Percentiles rank a stretch among this genome's conserved stretches.
phyloP scores from a whole-genome alignment of 129 eudicot genomes.

The Mikania micrantha region DNA sequence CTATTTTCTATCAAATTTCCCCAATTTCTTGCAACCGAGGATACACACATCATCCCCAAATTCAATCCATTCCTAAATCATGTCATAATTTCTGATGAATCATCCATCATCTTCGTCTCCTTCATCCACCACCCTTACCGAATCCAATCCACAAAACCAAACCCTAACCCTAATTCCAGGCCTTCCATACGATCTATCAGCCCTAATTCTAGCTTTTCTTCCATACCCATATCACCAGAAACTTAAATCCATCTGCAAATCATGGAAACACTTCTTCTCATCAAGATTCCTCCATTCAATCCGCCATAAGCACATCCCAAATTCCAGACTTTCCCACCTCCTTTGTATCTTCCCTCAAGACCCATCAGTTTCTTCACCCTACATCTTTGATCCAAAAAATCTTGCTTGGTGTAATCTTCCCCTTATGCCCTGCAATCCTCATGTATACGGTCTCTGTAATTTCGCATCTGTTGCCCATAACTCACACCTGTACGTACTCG shows the following conservation, averaged over 20 bases:
- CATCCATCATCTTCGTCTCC: conserved; percentile 29
- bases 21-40: conserved; percentile 1
- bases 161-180: conserved; percentile 79
- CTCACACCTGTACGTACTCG: conserved; percentile 52
- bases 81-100: conserved; percentile 22
- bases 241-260: conserved; percentile 55
- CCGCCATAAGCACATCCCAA: conserved; percentile 33
- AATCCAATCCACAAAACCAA: conserved; percentile 14
- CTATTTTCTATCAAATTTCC: neutral
- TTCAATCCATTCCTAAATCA: neutral
- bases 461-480: conserved; percentile 46
- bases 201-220: conserved; percentile 51
- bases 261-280: conserved; percentile 68
- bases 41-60: conserved; percentile 2
- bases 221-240: conserved; percentile 56
- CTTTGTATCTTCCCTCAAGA: conserved; percentile 78
- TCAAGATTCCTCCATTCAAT: conserved; percentile 39
- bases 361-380: conserved; percentile 66
- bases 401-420: conserved; percentile 73
- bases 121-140: neutral
- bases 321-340: conserved; percentile 31
- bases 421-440: conserved; percentile 85
- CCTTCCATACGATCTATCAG: conserved; percentile 67
- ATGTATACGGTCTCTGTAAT: conserved; percentile 71
- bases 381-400: conserved; percentile 57